Base-by-base conservation (phyloP, 2,329 filamentous ascomycete species). In the Epichloe amarillans region DNA sequence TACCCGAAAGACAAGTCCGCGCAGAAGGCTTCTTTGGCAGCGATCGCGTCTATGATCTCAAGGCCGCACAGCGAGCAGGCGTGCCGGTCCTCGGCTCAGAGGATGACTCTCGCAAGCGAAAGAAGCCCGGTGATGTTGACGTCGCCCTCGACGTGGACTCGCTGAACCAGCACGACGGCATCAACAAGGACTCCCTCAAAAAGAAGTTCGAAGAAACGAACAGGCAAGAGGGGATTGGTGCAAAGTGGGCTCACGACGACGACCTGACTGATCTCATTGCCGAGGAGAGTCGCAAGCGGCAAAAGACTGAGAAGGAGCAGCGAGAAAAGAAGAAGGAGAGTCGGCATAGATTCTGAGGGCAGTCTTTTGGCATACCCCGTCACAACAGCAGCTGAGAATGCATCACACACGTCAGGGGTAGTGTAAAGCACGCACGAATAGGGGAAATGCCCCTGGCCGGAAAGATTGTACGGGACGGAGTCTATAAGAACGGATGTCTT, bases 241-340 rank as follows among this genome's bases (percentile, higher is more conserved):
- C 81, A 21, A 77, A 82, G 60, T 88, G 84, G 79, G 79, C 81
- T 52, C 74, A 77, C 67, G 87, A 95, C 64, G 91, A 97, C 59
- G 91, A 96, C 63, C 69, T 98, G 51, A 91, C 84, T 60, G 87
- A 95, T 61, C 94, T 98, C 87, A 96, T 98, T 71, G 88, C 88
- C 12, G 84, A 88, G 61, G 93, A 97, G 71, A 88, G 83, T 62
- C 79, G 88, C 57, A 97, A 97, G 77, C 79, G 89, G 64, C 78
- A 90, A 64, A 94, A 90, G 77, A 80, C 86, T 57, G 90, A 95
- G 59, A 83, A 88, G 66, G 88, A 95, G 67, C 82, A 82, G 64
- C 76, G 76, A 60, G 76, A 80, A 56, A 83, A 84, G 72, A 78
- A 71, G 66, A 80, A 74, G 64, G 74, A 76, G 58, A 64, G 66